Base-by-base conservation (phyloP, 371 early-diverging fungal genomes). In the Blakeslea trispora region DNA sequence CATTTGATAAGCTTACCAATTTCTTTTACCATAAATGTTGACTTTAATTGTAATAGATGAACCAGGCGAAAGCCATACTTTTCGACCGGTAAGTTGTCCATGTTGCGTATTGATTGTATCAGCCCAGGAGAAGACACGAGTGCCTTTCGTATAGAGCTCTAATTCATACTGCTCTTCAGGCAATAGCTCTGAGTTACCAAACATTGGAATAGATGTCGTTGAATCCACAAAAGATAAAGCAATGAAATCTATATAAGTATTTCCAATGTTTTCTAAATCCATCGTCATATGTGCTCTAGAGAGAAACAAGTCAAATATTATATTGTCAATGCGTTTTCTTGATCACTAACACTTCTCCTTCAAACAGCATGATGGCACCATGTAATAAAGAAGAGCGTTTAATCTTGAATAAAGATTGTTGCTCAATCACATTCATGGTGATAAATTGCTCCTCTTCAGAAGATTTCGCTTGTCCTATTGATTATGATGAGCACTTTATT, bases 281-380 rank as follows among this genome's bases (percentile, higher is more conserved):
- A 91, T 63, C 3, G 80, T 69, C 39, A 90, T 75, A 8, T 77
- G 70, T 10, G 85, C 83, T 57, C 81, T 83, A 62, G 13, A 28
- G 14, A 37, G 44, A 37, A 45, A 14, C 11, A 10, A 31, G 49
- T 28, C 18, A 0, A 18, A 9, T 40, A n/a, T 13, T 46, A 18
- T n/a, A 34, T 35, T 15, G 0, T n/a, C n/a, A n/a, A n/a, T n/a
- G n/a, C n/a, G 22, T 32, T n/a, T 37, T 39, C 22, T 9, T 0
- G 42, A 15, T n/a, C n/a, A 55, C 75, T 31, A 71, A 89, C 89
- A 73, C 71, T 72, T 92, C 93, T 35, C 91, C 93, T 62, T 91
- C 91, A 63, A 83, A 92, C 13, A 92, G 67, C 89, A 90, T 90
- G 8, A 88, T 70, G 8, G 92, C 88, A 32, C 82, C 80, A 47